A percentile compares a stretch with the other conserved stretches of the same genome.
phyloP scores from a whole-genome alignment of 192 early-diverging fungal species.

The Chytriomyces hyalinus region DNA sequence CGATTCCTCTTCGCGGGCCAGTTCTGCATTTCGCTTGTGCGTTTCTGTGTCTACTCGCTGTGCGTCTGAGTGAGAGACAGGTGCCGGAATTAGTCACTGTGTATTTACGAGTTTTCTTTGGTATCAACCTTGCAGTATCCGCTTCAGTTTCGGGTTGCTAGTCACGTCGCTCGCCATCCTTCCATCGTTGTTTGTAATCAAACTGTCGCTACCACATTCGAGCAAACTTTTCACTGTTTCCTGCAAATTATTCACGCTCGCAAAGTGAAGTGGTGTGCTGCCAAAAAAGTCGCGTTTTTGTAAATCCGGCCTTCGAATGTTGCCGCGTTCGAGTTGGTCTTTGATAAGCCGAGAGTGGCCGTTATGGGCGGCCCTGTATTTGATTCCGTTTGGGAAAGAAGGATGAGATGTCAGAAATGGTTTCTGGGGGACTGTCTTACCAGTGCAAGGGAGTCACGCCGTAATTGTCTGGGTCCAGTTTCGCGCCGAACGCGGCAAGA shows the following conservation, averaged over 20 bases:
- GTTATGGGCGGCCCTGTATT: constrained; percentile 38
- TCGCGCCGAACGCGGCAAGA: constrained; percentile 46
- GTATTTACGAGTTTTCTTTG: too few relatives aligned
- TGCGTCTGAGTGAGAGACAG: constrained; percentile 10
- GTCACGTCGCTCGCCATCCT: constrained; percentile 39
- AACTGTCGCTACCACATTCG: constrained; percentile 36
- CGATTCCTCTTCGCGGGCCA: not conserved
- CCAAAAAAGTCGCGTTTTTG: constrained; percentile 45
- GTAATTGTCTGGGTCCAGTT: constrained; percentile 41
- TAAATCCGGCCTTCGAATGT: constrained; percentile 33
- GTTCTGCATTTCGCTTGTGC: not conserved
- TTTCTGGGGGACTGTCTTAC: not conserved
- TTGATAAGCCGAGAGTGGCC: constrained; percentile 35
- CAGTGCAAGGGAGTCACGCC: constrained; percentile 47
- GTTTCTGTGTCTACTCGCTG: constrained; percentile 14
- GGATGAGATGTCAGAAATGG: not conserved
- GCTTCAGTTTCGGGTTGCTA: constrained; percentile 5
- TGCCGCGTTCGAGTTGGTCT: constrained; percentile 31
- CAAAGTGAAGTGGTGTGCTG: constrained; percentile 49
- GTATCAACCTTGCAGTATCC: constrained; percentile 8
- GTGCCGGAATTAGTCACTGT: not conserved
- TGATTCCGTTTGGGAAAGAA: not conserved
- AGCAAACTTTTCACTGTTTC: constrained; percentile 35
- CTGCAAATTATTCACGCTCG: constrained; percentile 37
- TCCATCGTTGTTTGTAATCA: constrained; percentile 42